phyloP scores from a whole-genome alignment of 2,329 filamentous ascomycete genomes.

The Lachnellula arida region DNA sequence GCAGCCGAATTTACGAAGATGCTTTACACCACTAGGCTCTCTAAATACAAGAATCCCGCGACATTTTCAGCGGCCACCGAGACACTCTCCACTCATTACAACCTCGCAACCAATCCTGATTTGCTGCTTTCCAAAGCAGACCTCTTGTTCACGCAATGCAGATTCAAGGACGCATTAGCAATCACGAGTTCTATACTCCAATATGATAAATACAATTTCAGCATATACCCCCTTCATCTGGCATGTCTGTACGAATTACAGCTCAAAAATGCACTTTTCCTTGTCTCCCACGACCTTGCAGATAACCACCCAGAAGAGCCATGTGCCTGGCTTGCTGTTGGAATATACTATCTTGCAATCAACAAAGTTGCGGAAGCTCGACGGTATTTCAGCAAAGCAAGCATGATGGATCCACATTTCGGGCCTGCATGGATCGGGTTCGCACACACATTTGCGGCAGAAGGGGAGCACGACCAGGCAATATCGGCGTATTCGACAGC shows the following conservation, averaged over 20 bases:
- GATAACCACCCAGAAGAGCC: slow-evolving; percentile 89
- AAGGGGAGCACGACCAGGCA: slow-evolving; percentile 96
- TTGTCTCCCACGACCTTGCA: slow-evolving; percentile 87
- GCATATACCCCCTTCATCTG: slow-evolving; percentile 83
- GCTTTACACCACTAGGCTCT: slow-evolving; percentile 91
- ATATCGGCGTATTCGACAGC: slow-evolving; percentile 97
- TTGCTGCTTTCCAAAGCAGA: slow-evolving; percentile 87
- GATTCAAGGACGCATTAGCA: slow-evolving; percentile 79
- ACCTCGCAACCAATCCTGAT: slow-evolving; percentile 79
- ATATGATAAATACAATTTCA: slow-evolving; percentile 83
- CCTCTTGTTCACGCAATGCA: slow-evolving; percentile 88
- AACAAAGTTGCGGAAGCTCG: slow-evolving; percentile 88
- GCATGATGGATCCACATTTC: slow-evolving; percentile 96
- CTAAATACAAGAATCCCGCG: slow-evolving; percentile 86
- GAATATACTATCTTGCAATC: slow-evolving; percentile 88
- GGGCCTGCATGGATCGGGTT: slow-evolving; percentile 98
- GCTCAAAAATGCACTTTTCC: slow-evolving; percentile 82
- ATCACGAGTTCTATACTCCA: slow-evolving; percentile 81
- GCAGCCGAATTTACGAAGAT: slow-evolving; percentile 92
- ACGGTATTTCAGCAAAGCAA: slow-evolving; percentile 94
- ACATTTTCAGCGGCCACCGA: slow-evolving; percentile 83
- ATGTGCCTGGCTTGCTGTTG: slow-evolving; percentile 89
- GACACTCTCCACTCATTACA: slow-evolving; percentile 89
- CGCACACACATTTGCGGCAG: slow-evolving; percentile 94
- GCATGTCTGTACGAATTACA: slow-evolving; percentile 85